Evolutionary conservation across 2,329 filamentous ascomycete genomes (phyloP).

Genomic region (Fusarium sp.): DNA sequence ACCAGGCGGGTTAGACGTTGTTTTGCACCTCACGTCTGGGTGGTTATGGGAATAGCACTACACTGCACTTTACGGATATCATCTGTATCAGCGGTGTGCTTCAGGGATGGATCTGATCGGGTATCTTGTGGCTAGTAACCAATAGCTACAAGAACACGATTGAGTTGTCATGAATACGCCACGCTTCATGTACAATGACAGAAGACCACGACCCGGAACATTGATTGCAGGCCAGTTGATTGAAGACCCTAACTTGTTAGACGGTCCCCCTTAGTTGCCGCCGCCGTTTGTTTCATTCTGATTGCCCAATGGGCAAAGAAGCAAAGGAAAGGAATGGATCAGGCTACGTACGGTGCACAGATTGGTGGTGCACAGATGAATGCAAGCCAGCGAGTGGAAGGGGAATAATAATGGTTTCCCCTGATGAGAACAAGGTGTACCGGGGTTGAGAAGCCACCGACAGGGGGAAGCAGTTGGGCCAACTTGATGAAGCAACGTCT

Average conservation of each 20-base stretch:
- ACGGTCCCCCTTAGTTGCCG: constrained; percentile 36
- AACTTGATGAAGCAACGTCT: constrained; percentile 18
- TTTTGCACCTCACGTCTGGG: constrained; percentile 1
- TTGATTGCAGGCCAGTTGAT: constrained; percentile 6
- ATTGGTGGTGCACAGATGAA: constrained; percentile 37
- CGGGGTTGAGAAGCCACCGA: constrained; percentile 23
- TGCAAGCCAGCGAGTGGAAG: constrained; percentile 30
- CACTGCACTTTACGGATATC: background rate
- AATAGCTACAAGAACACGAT: constrained; percentile 1
- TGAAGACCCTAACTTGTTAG: background rate
- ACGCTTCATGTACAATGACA: constrained; percentile 36
- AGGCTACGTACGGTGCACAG: background rate
- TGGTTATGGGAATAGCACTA: constrained; percentile 8
- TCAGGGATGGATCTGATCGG: constrained; percentile 2
- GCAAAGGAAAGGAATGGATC: constrained; percentile 22
- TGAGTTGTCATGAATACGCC: constrained; percentile 32
- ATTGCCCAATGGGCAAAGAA: constrained; percentile 40
- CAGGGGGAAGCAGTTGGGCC: constrained; percentile 4
- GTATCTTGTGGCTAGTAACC: background rate
- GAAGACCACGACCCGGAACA: constrained; percentile 2
- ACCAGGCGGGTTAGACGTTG: constrained; percentile 36
- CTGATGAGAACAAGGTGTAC: constrained; percentile 31
- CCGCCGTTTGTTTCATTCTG: constrained; percentile 42
- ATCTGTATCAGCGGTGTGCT: constrained; percentile 4
- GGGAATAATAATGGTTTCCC: constrained; percentile 23